These are phyloP conservation scores for Zygnema cylindricum DNA, from an alignment of 139 green algal species.

Conservation along the genomic window DNA sequence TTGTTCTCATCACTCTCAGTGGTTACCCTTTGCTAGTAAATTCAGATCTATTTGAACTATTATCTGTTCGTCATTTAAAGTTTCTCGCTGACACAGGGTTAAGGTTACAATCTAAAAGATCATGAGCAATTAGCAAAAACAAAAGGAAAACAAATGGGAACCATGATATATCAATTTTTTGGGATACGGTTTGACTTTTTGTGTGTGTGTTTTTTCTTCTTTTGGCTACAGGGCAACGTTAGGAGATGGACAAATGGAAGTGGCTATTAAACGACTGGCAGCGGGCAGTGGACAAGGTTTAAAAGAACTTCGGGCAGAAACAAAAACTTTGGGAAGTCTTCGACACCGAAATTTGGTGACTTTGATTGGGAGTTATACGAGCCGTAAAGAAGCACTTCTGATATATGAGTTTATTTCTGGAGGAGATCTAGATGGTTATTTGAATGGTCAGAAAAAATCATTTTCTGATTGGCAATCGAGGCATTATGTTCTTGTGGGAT, in stretches of 20 bases:
- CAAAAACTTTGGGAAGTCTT: conserved; percentile 34
- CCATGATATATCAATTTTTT: too few relatives aligned
- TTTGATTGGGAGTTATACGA: conserved; percentile 24
- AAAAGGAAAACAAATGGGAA: too few relatives aligned
- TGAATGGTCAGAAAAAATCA: neutral
- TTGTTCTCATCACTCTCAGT: too few relatives aligned
- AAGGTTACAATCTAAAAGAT: too few relatives aligned
- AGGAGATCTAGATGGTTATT: conserved; percentile 3
- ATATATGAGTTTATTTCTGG: conserved; percentile 31
- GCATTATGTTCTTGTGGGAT: neutral
- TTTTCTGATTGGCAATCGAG: conserved; percentile 5
- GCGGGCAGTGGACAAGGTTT: conserved; percentile 21
- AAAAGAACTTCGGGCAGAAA: conserved; percentile 43
- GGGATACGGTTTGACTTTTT: neutral
- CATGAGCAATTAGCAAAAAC: too few relatives aligned
- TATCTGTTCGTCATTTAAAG: too few relatives aligned
- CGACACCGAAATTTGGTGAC: conserved; percentile 50
- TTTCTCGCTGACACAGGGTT: too few relatives aligned
- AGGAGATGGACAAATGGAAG: conserved; percentile 4
- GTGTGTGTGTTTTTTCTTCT: neutral
- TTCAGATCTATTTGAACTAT: too few relatives aligned
- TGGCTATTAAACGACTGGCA: conserved; percentile 44
- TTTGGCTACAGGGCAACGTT: neutral
- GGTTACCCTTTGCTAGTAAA: too few relatives aligned
- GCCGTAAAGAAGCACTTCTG: neutral